phyloP scores from a whole-genome alignment of 257 asterid species.

The Nemophila menziesii region DNA sequence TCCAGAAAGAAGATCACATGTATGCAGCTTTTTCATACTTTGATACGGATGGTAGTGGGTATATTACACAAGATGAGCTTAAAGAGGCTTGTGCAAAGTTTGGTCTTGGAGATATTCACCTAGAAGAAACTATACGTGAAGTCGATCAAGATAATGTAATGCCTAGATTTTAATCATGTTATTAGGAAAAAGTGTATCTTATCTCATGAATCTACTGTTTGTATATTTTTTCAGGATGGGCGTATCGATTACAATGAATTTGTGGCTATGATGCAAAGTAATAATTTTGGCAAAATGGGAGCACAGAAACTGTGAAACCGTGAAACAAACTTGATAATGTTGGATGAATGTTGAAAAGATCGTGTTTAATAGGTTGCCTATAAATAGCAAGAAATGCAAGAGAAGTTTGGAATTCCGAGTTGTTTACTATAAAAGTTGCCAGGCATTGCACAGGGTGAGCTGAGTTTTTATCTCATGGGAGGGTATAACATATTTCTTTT shows the following conservation, averaged over 20 bases:
- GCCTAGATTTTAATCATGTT: background rate
- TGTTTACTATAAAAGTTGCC: background rate
- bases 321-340: background rate
- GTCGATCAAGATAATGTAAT: constrained; percentile 35
- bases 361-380: background rate
- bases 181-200: background rate
- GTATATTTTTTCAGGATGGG: constrained; percentile 48
- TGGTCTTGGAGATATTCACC: constrained; percentile 27
- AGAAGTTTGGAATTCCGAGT: background rate
- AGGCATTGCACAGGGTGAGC: background rate
- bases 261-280: constrained; percentile 80
- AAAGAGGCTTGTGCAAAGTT: constrained; percentile 31
- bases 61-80: constrained; percentile 36
- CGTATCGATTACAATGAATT: constrained; percentile 71
- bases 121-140: constrained; percentile 34
- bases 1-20: constrained; percentile 37
- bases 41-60: constrained; percentile 41
- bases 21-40: constrained; percentile 37
- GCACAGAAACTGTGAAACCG: background rate
- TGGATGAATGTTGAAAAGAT: background rate
- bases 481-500: background rate
- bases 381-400: background rate
- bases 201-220: background rate
- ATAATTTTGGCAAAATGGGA: constrained; percentile 38
- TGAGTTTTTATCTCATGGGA: background rate